A percentile compares a stretch with the other conserved stretches of the same genome.
Evolutionary conservation across 2,329 filamentous ascomycete species (phyloP).

Genomic region (Endothia cerciana): DNA sequence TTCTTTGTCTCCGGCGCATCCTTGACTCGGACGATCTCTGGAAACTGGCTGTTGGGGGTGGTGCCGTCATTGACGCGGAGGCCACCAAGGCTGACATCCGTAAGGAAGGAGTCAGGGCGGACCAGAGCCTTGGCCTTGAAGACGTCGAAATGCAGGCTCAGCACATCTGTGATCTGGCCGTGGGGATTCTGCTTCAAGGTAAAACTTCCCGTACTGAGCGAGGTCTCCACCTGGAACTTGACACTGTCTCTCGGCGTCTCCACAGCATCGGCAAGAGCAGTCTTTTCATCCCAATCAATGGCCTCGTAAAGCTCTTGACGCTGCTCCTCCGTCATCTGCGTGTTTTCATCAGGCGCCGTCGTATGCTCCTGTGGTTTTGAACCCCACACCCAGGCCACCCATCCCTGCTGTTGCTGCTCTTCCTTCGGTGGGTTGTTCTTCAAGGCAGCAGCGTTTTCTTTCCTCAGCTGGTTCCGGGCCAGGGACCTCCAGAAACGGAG

Average conservation of each 20-base stretch:
- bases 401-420: constrained; percentile 73
- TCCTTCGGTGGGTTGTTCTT: constrained; percentile 58
- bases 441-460: constrained; percentile 90
- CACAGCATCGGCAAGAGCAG: constrained; percentile 82
- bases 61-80: constrained; percentile 95
- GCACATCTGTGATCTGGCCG: constrained; percentile 75
- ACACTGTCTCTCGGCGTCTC: constrained; percentile 89
- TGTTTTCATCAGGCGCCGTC: constrained; percentile 71
- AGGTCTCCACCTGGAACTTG: constrained; percentile 90
- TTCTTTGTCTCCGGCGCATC: constrained; percentile 66
- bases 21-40: constrained; percentile 95
- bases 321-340: constrained; percentile 91
- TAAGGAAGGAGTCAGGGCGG: constrained; percentile 86
- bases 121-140: constrained; percentile 91
- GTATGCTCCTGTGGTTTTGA: constrained; percentile 65
- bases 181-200: constrained; percentile 87
- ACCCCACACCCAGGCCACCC: constrained; percentile 92
- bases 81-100: constrained; percentile 87
- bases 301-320: constrained; percentile 95
- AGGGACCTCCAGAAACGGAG: constrained; percentile 96
- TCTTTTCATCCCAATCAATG: constrained; percentile 98
- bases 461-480: constrained; percentile 90
- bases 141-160: constrained; percentile 91
- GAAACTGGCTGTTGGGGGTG: constrained; percentile 86
- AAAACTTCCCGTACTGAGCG: constrained; percentile 94